Percentiles rank a stretch among this genome's conserved stretches.
phyloP scores from a whole-genome alignment of 2,329 filamentous ascomycete genomes.

The Monilinia polystroma region DNA sequence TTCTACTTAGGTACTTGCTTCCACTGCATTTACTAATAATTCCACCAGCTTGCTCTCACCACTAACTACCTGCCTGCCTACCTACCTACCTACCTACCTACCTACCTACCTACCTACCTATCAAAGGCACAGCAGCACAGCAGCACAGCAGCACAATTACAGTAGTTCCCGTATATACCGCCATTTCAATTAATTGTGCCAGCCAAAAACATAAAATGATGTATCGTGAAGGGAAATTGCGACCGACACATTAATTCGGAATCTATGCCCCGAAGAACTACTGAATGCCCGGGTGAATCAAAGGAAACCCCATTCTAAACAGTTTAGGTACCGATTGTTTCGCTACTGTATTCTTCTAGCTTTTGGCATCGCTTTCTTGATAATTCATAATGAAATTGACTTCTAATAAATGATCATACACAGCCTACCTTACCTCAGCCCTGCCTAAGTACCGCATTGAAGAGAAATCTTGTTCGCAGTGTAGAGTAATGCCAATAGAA shows the following conservation, averaged over 20 bases:
- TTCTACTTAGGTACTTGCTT: not conserved
- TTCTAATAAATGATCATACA: conserved; percentile 7
- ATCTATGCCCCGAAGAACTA: not conserved
- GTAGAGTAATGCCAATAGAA: not conserved
- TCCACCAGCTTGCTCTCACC: not conserved
- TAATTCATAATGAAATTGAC: not conserved
- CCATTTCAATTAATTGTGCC: conserved; percentile 5
- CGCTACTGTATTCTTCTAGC: not conserved
- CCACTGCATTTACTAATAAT: conserved; percentile 16
- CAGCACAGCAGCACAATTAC: not conserved
- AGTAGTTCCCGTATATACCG: not conserved
- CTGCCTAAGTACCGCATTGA: not conserved
- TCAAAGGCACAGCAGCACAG: not conserved
- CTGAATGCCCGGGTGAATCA: not conserved
- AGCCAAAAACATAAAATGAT: not conserved
- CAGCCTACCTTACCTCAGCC: conserved; percentile 13
- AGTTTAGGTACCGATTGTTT: not conserved
- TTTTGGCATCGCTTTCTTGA: not conserved
- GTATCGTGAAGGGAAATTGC: not conserved
- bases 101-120: not conserved
- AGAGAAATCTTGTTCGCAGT: not conserved
- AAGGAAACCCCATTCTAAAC: not conserved
- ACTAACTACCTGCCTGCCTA: not conserved
- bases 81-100: not conserved
- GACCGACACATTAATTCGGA: conserved; percentile 3